Conservation (phyloP, 1,284 basidiomycete genomes). For the Coriolopsis trogii region DNA sequence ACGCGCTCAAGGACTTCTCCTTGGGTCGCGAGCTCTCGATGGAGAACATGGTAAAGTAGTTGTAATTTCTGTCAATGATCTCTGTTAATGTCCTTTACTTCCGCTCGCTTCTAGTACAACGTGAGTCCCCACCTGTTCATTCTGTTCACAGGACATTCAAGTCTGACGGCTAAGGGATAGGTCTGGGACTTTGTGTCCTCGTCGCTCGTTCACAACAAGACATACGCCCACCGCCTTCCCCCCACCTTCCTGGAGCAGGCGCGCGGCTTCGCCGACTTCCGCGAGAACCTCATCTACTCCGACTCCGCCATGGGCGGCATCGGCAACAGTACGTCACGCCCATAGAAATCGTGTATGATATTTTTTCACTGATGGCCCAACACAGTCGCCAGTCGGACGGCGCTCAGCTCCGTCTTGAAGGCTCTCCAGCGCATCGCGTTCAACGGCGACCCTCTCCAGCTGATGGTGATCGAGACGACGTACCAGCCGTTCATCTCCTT, state of each 20-base stretch:
- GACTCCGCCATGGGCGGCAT: slow-evolving; percentile 62
- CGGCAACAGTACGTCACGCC: slow-evolving; percentile 62
- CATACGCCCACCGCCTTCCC: slow-evolving; percentile 72
- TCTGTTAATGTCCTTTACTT: neutral
- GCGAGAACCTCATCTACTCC: slow-evolving; percentile 79
- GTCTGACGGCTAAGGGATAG: slow-evolving; percentile 36
- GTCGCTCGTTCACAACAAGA: slow-evolving; percentile 77
- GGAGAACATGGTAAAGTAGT: slow-evolving; percentile 60
- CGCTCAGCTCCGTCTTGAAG: slow-evolving; percentile 69
- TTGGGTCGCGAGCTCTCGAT: slow-evolving; percentile 69
- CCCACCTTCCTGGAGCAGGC: slow-evolving; percentile 72
- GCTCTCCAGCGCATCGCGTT: slow-evolving; percentile 78
- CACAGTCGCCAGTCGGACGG: slow-evolving; percentile 77
- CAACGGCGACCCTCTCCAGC: slow-evolving; percentile 76
- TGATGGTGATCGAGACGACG: slow-evolving; percentile 75
- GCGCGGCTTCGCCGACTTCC: slow-evolving; percentile 73
- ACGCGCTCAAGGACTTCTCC: slow-evolving; percentile 62
- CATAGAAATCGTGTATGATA: neutral
- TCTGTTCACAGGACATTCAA: neutral
- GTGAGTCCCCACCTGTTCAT: slow-evolving; percentile 45
- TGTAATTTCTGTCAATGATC: neutral
- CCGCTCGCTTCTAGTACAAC: slow-evolving; percentile 54
- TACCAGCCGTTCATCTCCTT: slow-evolving; percentile 91
- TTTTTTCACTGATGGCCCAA: neutral
- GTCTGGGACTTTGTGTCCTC: slow-evolving; percentile 81